Base-by-base conservation (phyloP, 768 basidiomycete species). In the Pisolithus albus region DNA sequence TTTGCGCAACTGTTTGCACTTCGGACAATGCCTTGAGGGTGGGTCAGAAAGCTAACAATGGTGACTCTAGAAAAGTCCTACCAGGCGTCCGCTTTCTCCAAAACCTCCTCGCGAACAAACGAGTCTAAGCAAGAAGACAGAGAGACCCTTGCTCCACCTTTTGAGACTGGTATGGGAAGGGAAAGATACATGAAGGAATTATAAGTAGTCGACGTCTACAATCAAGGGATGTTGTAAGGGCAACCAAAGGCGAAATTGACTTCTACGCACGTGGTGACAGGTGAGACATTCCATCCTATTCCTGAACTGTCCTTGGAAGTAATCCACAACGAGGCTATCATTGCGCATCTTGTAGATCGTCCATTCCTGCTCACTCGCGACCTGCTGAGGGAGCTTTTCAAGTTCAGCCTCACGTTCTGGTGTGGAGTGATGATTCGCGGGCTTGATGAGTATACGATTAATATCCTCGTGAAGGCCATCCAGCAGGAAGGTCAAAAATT, bases 221-320 rank as follows among this genome's bases (percentile, higher is more conserved):
- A 47, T 8, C 45, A 39, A 37, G 36, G 41, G 43, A 38, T 32
- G 13, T 32, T 26, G 50, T 64, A 38, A 64, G 52, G 21, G 48
- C n/a, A 15, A 42, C 26, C 47, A 40, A 46, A 49, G 36, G 32
- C 38, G 39, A 47, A 47, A 34, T 26, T 7, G 38, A 7, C 26
- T 18, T 51, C 41, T 18, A 68, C 71, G 54, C 55, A 93, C 94
- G 69, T 90, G 89, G 55, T 83, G 76, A 64, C 95, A 99, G 4
- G 88, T 95, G 64, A 92, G 63, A 67, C 95, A 99, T 60, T 89
- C 80, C 70, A 99, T 68, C 49, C 84, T 77, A 70, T 87, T 97
- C 56, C 91, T 76, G 67, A 96, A 97, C 67, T 98, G 96, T 10
- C 95, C 95, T 70, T 98, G 95, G 75, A 99, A 97, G 63, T 86